A percentile compares a stretch with the other conserved stretches of the same genome.
phyloP scores from a whole-genome alignment of 2,329 filamentous ascomycete species.

The Didymella pinodella region DNA sequence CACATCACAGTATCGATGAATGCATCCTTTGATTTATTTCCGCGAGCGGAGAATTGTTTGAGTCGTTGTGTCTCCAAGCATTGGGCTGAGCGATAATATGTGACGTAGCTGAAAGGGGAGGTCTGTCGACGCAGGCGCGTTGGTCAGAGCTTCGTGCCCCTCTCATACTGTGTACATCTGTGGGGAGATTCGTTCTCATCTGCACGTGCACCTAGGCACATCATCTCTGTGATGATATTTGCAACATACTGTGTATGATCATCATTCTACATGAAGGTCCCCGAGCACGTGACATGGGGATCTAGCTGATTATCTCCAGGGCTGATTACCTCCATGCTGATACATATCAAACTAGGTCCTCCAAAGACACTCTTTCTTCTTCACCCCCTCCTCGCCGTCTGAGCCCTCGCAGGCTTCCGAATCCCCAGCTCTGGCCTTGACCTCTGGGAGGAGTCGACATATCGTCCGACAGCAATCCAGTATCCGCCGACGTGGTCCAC shows the following conservation, averaged over 20 bases:
- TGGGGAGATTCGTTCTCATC: not conserved
- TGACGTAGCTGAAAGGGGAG: not conserved
- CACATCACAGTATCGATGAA: not conserved
- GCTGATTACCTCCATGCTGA: not conserved
- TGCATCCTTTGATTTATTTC: not conserved
- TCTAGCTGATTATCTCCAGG: no score
- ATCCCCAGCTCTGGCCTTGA: not conserved
- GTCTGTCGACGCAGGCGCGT: not conserved
- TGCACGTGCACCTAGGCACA: not conserved
- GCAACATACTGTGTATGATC: not conserved
- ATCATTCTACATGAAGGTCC: not conserved
- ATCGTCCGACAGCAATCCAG: not conserved
- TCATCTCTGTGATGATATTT: not conserved
- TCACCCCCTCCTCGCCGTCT: not conserved
- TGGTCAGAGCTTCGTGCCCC: not conserved
- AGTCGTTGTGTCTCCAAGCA: not conserved
- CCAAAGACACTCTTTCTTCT: not conserved
- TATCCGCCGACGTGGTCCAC: not conserved
- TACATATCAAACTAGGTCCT: not conserved
- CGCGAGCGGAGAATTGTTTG: not conserved
- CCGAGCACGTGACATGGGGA: no score
- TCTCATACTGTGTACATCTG: not conserved
- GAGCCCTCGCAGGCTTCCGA: not conserved
- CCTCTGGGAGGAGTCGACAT: not conserved
- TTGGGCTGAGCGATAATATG: not conserved